A percentile compares a stretch with the other conserved stretches of the same genome.
Evolutionary conservation across 106 monocot genomes (phyloP).

Genomic region (Apostasia shenzhenica): DNA sequence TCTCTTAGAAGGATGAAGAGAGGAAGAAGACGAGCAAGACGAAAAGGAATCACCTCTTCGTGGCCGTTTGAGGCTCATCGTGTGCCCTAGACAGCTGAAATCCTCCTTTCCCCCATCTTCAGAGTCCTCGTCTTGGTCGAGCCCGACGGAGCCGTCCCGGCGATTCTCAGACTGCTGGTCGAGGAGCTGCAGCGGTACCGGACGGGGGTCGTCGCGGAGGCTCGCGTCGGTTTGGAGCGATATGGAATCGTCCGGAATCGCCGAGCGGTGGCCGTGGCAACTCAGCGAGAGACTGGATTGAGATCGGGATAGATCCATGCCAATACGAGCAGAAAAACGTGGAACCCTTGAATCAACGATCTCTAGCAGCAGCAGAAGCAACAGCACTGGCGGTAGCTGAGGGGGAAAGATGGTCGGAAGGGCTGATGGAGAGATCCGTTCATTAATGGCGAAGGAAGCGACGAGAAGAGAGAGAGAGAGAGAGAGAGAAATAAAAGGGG

Average conservation of each 20-base stretch:
- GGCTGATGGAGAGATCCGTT: too few species aligned
- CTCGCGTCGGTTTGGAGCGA: slow-evolving; percentile 8
- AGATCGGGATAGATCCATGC: slow-evolving; percentile 30
- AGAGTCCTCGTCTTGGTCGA: slow-evolving; percentile 4
- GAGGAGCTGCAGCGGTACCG: slow-evolving; percentile 32
- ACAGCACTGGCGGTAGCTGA: background rate
- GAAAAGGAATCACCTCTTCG: slow-evolving; percentile 27
- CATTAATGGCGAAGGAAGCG: too few species aligned
- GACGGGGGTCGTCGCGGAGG: slow-evolving; percentile 1
- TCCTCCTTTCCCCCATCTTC: slow-evolving; percentile 30
- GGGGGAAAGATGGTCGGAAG: background rate
- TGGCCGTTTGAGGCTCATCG: slow-evolving; percentile 39
- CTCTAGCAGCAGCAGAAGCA: slow-evolving; percentile 9
- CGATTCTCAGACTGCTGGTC: slow-evolving; percentile 25
- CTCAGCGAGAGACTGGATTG: slow-evolving; percentile 34
- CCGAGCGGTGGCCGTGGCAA: slow-evolving; percentile 11
- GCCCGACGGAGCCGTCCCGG: slow-evolving; percentile 3
- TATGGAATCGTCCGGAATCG: slow-evolving; percentile 10
- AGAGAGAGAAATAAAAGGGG: too few species aligned
- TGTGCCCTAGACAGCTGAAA: slow-evolving; percentile 41
- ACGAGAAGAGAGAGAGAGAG: too few species aligned
- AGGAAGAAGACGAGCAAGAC: slow-evolving; percentile 23
- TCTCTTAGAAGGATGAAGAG: slow-evolving; percentile 15
- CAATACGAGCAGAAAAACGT: background rate
- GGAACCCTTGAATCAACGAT: slow-evolving; percentile 2